Evolutionary conservation across 2,329 filamentous ascomycete genomes (phyloP).

Genomic region (Trichophyton schoenleinii): DNA sequence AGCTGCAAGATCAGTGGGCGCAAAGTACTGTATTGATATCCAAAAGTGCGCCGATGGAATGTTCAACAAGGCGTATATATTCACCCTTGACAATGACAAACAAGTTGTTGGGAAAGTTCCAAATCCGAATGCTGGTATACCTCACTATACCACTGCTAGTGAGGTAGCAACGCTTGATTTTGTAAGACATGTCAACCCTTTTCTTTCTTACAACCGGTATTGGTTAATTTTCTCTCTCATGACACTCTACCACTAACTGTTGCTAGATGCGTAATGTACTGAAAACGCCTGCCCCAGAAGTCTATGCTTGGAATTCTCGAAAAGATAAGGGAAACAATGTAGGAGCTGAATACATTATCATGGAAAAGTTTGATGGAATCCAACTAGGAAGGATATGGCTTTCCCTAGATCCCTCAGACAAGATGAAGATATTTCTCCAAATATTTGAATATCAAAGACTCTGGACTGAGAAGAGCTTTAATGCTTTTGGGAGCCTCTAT

Average conservation of each 20-base stretch:
- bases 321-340: conserved; percentile 13
- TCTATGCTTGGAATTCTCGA: conserved; percentile 9
- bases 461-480: conserved; percentile 23
- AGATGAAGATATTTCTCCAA: conserved; percentile 18
- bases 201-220: not conserved
- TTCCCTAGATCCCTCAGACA: conserved; percentile 16
- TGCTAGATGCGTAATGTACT: conserved; percentile 2
- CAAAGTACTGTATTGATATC: conserved; percentile 10
- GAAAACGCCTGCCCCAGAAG: conserved; percentile 5
- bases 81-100: conserved; percentile 12
- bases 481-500: conserved; percentile 20
- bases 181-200: not conserved
- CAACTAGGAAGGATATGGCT: conserved; percentile 21
- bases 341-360: conserved; percentile 17
- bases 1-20: conserved; percentile 20
- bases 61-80: conserved; percentile 16
- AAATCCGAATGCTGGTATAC: conserved; percentile 9
- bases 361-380: conserved; percentile 21
- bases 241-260: too few relatives aligned
- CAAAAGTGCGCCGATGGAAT: conserved; percentile 10
- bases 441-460: conserved; percentile 22
- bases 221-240: not conserved
- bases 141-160: conserved; percentile 19
- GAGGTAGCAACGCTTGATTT: conserved; percentile 30
- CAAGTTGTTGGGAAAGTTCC: conserved; percentile 10